phyloP scores from a whole-genome alignment of 2,329 filamentous ascomycete genomes.

The Diplodia sapinea region DNA sequence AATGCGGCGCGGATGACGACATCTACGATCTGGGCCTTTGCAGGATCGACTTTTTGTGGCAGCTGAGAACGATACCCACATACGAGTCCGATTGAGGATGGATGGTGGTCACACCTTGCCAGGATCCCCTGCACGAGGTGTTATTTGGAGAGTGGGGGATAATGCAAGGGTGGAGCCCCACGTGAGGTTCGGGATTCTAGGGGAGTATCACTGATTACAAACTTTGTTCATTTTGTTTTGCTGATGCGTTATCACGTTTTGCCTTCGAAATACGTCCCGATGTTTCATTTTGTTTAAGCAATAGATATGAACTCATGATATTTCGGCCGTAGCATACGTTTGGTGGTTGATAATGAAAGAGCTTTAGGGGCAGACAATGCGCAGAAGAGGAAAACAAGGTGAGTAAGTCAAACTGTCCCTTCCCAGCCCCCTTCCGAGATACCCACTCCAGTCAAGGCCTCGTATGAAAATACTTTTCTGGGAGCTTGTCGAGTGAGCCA shows the following conservation, averaged over 20 bases:
- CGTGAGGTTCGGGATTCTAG: neutral
- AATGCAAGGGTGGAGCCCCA: neutral
- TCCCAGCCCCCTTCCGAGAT: no score
- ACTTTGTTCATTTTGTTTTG: neutral
- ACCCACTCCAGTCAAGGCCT: no score
- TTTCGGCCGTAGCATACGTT: neutral
- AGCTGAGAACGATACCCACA: neutral
- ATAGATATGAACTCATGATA: neutral
- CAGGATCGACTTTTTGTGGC: neutral
- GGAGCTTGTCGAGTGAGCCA: no score
- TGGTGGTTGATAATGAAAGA: no score
- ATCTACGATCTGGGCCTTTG: neutral
- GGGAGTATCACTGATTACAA: neutral
- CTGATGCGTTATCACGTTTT: neutral
- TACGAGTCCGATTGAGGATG: neutral
- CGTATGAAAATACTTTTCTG: no score
- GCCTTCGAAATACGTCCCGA: neutral
- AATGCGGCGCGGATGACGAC: neutral
- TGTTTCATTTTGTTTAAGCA: neutral
- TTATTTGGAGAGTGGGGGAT: neutral
- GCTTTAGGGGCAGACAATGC: neutral
- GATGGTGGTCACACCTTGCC: no score
- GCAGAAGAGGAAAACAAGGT: neutral
- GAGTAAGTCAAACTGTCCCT: neutral
- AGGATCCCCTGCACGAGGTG: neutral